phyloP scores from a whole-genome alignment of 805 yeast species.

The Kazachstania martiniae region DNA sequence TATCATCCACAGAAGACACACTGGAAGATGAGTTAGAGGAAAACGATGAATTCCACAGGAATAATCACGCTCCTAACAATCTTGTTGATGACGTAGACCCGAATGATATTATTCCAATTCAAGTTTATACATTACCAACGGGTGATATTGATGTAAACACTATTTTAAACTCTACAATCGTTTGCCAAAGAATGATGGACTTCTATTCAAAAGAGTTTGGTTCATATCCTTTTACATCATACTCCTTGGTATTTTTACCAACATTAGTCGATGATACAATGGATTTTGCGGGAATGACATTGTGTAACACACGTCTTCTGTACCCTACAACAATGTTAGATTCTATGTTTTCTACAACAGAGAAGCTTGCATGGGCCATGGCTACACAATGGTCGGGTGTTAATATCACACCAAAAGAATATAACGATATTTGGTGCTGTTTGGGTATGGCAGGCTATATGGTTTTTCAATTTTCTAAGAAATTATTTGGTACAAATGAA shows the following conservation, averaged over 20 bases:
- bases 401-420: conserved; percentile 69
- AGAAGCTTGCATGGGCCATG: conserved; percentile 53
- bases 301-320: conserved; percentile 54
- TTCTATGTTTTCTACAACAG: conserved; percentile 62
- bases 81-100: conserved; percentile 6
- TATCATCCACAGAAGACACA: conserved; percentile 9
- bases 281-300: conserved; percentile 48
- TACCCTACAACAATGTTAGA: conserved; percentile 71
- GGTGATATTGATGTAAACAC: conserved; percentile 31
- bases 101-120: conserved; percentile 40
- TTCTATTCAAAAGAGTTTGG: conserved; percentile 82
- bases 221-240: conserved; percentile 82
- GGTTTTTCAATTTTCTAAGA: conserved; percentile 59
- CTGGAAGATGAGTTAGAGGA: conserved; percentile 26
- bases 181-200: conserved; percentile 69
- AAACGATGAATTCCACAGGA: conserved; percentile 17
- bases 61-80: conserved; percentile 10
- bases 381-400: conserved; percentile 93
- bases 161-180: conserved; percentile 64
- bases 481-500: conserved; percentile 76
- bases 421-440: conserved; percentile 82
- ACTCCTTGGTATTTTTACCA: conserved; percentile 62
- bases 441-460: conserved; percentile 77
- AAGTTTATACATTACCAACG: conserved; percentile 55
- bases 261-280: conserved; percentile 39